Conservation (phyloP, 2,329 filamentous ascomycete genomes). For the Trichoderma arundinaceum region DNA sequence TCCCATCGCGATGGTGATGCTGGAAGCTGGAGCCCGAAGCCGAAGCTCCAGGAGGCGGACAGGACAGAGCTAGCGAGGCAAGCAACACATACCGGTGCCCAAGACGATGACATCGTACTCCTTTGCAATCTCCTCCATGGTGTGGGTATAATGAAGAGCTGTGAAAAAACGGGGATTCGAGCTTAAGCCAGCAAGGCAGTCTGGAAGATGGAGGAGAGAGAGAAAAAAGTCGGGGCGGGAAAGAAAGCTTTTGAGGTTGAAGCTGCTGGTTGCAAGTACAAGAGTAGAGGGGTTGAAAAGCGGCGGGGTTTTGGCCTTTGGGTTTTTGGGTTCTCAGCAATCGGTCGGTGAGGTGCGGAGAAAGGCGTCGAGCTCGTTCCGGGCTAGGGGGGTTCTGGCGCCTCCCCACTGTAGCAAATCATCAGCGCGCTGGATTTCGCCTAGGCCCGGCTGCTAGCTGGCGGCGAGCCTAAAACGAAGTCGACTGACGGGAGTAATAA, state of each 20-base stretch:
- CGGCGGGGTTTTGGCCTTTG: conserved; percentile 39
- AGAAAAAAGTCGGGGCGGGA: not conserved
- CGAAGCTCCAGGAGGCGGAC: not conserved
- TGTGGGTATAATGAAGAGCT: conserved; percentile 29
- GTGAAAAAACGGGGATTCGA: not conserved
- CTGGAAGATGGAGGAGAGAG: not conserved
- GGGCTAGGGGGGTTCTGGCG: not conserved
- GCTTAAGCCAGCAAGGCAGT: not conserved
- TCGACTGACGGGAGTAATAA: no score
- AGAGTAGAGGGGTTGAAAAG: conserved; percentile 38
- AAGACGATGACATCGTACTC: conserved; percentile 99
- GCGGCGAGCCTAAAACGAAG: no score
- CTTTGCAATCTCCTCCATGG: conserved; percentile 96
- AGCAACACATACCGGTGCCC: conserved; percentile 78
- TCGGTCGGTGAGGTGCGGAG: conserved; percentile 40
- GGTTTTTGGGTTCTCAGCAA: conserved; percentile 36
- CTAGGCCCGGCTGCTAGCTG: not conserved
- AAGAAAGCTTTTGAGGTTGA: conserved; percentile 16
- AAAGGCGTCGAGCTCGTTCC: not conserved
- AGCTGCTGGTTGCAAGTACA: conserved; percentile 9
- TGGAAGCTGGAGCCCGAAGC: not conserved
- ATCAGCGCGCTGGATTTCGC: conserved; percentile 19
- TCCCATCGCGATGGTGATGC: not conserved
- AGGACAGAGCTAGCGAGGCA: not conserved
- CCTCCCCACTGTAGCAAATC: conserved; percentile 8